Evolutionary conservation across 208 protist species (phyloP).

Genomic region (Novymonas esmeraldas): DNA sequence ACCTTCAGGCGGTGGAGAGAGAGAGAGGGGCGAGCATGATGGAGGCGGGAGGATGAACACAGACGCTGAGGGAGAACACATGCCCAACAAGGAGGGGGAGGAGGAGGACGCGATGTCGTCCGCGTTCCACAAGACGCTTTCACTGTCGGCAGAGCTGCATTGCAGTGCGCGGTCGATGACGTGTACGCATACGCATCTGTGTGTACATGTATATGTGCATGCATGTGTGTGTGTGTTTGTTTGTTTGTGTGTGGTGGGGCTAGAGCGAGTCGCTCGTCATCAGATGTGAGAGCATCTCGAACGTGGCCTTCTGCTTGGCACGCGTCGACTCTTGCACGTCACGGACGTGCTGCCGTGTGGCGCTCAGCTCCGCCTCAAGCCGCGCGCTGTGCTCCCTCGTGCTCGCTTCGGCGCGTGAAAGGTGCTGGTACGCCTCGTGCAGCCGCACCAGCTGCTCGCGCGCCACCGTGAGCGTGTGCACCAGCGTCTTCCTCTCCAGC

Average conservation of each 20-base stretch:
- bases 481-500: slow-evolving; percentile 38
- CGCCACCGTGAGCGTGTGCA: slow-evolving; percentile 34
- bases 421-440: slow-evolving; percentile 24
- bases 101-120: too few species aligned
- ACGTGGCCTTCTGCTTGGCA: slow-evolving; percentile 49
- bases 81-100: neutral
- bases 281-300: slow-evolving; percentile 58
- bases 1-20: neutral
- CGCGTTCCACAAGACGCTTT: too few species aligned
- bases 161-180: too few species aligned
- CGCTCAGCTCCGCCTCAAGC: slow-evolving; percentile 31
- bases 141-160: too few species aligned
- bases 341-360: slow-evolving; percentile 28
- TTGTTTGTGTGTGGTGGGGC: neutral
- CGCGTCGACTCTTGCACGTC: slow-evolving; percentile 42
- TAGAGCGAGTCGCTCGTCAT: slow-evolving; percentile 34
- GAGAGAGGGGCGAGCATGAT: neutral
- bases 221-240: neutral
- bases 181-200: too few species aligned
- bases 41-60: neutral
- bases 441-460: slow-evolving; percentile 52
- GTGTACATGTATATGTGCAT: neutral
- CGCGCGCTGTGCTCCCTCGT: slow-evolving; percentile 16
- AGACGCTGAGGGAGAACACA: neutral
- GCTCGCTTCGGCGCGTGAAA: slow-evolving; percentile 11